Evolutionary conservation across 305 asterid genomes (phyloP).

Genomic region (Ruellia speciosa): DNA sequence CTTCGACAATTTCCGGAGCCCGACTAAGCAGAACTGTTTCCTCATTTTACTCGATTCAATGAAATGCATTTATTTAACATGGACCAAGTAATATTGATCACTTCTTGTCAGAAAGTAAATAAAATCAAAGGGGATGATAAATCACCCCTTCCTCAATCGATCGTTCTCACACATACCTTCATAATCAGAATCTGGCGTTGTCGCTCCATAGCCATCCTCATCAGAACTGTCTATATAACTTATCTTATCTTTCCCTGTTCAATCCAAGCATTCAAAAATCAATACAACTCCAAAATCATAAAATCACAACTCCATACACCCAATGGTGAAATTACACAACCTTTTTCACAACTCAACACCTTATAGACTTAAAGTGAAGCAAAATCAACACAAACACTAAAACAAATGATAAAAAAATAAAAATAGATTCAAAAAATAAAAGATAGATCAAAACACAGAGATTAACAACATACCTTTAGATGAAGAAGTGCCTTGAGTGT

Average conservation of each 20-base stretch:
- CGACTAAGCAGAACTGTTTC: no score
- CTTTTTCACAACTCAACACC: neutral
- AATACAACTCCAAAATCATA: neutral
- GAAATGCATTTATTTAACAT: no score
- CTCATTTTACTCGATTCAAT: no score
- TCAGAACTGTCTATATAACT: slow-evolving; percentile 35
- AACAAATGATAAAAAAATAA: no score
- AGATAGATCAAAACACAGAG: no score
- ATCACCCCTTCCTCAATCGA: neutral
- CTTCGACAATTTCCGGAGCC: no score
- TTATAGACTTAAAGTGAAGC: no score
- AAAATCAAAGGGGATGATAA: neutral
- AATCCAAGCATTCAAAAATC: slow-evolving; percentile 17
- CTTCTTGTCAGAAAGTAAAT: neutral
- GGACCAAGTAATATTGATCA: no score
- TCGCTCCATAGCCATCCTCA: slow-evolving; percentile 27
- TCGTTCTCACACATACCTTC: slow-evolving; percentile 29
- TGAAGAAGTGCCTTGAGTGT: slow-evolving; percentile 28
- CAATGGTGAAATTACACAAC: neutral
- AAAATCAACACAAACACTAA: neutral
- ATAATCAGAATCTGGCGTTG: slow-evolving; percentile 44
- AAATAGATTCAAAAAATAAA: no score
- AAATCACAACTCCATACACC: neutral
- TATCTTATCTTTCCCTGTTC: slow-evolving; percentile 37
- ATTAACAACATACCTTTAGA: slow-evolving; percentile 32